phyloP scores from a whole-genome alignment of 306 rosid species.

The Ceratonia siliqua region DNA sequence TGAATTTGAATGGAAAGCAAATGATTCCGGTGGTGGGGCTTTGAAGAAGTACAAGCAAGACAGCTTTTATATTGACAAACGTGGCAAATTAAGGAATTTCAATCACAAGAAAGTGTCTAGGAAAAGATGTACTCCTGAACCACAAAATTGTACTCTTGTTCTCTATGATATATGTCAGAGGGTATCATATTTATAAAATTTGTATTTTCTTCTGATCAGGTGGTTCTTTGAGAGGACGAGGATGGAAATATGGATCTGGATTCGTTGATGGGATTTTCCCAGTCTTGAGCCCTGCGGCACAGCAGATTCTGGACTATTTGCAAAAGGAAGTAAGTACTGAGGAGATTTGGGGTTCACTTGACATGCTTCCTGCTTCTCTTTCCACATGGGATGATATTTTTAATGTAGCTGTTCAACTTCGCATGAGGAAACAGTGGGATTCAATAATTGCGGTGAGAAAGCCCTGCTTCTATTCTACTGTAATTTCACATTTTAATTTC shows the following conservation, averaged over 20 bases:
- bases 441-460: slow-evolving; percentile 71
- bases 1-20: slow-evolving; percentile 45
- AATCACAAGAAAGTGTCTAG: slow-evolving; percentile 79
- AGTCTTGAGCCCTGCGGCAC: slow-evolving; percentile 72
- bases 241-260: slow-evolving; percentile 97
- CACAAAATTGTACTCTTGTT: slow-evolving; percentile 18
- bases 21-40: slow-evolving; percentile 50
- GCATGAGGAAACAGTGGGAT: slow-evolving; percentile 77
- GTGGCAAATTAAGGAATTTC: slow-evolving; percentile 79
- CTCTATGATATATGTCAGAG: slow-evolving; percentile 20
- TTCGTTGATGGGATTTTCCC: slow-evolving; percentile 95
- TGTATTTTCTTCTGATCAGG: slow-evolving; percentile 48
- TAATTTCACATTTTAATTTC: neutral
- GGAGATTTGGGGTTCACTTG: slow-evolving; percentile 65
- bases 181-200: slow-evolving; percentile 26
- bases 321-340: slow-evolving; percentile 54
- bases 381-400: slow-evolving; percentile 83
- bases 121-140: slow-evolving; percentile 57
- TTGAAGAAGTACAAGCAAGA: slow-evolving; percentile 70
- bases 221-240: slow-evolving; percentile 90
- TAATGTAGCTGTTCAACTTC: slow-evolving; percentile 84
- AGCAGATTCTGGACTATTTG: slow-evolving; percentile 61
- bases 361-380: slow-evolving; percentile 69
- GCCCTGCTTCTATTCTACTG: neutral
- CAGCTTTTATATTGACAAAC: slow-evolving; percentile 71